Base-by-base conservation (phyloP, 2,329 filamentous ascomycete genomes). In the Arthrinium phaeospermum region DNA sequence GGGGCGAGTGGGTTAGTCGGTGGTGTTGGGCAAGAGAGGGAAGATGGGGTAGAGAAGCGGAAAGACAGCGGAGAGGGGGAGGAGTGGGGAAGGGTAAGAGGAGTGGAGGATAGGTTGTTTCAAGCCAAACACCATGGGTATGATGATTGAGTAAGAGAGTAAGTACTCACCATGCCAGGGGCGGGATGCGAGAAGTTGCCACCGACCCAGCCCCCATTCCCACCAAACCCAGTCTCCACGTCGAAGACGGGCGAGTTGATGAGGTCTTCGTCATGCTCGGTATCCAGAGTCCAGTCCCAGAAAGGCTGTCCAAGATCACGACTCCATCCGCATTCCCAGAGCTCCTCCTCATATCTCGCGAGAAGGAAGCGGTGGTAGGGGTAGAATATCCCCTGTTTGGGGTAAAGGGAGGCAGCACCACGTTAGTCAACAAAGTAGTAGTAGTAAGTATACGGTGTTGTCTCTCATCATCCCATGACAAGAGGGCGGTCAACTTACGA, bases 291-390 rank as follows among this genome's bases (percentile, higher is more conserved):
- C 72, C 71, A 71, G 61, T 73, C 76, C 76, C 76, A 77, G 71
- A 75, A 78, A 2, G 78, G 77, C 4, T 77, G 73, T 1, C 73
- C 75, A 0, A 69, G 68, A 14, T 10, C 47, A 12, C 75, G 78
- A 4, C 72, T 73, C 72, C 74, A 80, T 16, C 74, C 74, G 34
- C 78, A 80, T 3, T 73, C 69, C 22, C 74, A 73, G 0, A 80
- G 73, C 51, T 76, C 77, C 10, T 75, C 67, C 68, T 80, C 78
- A 22, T 77, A 80, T 3, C 75, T 70, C n/a, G 73, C 72, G 30
- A 70, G 61, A n/a, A 72, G 22, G 30, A 69, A 72, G 3, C 71
- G 68, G 41, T 70, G 71, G 37, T 10, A 75, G 12, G 72, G 72
- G 30, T 73, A 72, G 53, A 73, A 73, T 12, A 41, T 51, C 19